Percentiles rank a stretch among this genome's conserved stretches.
Conservation (phyloP, 1,284 basidiomycete genomes). For the Pseudozyma thailandica region DNA sequence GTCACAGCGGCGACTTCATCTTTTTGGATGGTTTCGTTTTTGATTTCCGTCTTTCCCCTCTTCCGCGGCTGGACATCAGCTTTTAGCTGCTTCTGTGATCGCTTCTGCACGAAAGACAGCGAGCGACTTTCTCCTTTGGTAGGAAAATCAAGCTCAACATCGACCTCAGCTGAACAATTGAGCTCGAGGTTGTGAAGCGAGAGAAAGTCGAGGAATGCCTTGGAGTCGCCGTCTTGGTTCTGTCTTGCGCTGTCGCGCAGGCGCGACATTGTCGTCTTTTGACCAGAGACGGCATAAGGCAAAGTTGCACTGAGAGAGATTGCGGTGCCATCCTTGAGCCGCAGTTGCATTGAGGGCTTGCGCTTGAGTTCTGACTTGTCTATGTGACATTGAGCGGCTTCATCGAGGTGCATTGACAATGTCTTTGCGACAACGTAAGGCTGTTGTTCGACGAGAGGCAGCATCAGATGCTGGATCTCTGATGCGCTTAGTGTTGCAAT, state of each 20-base stretch:
- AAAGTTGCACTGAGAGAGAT: constrained; percentile 6
- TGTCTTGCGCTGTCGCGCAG: constrained; percentile 2
- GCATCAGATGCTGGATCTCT: constrained; percentile 17
- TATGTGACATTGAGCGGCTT: background rate
- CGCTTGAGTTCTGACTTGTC: background rate
- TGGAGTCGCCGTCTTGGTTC: constrained; percentile 19
- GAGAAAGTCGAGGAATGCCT: constrained; percentile 16
- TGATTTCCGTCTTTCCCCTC: background rate
- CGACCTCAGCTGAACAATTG: constrained; percentile 7
- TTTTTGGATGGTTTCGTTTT: background rate
- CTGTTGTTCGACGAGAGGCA: constrained; percentile 15
- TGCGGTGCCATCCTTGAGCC: background rate
- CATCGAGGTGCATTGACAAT: constrained; percentile 15
- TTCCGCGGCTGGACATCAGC: background rate
- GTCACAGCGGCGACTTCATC: constrained; percentile 8
- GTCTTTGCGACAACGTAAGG: constrained; percentile 16
- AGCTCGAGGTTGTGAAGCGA: constrained; percentile 27
- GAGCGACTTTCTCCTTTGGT: constrained; percentile 14
- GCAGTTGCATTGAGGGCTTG: background rate
- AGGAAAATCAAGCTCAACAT: constrained; percentile 9
- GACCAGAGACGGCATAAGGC: constrained; percentile 17
- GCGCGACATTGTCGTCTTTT: constrained; percentile 4
- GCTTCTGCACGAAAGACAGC: constrained; percentile 11
- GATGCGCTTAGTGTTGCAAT: constrained; percentile 12
- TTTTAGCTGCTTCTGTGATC: constrained; percentile 6